Base-by-base conservation (phyloP, 768 basidiomycete species). In the Auriscalpium vulgare region DNA sequence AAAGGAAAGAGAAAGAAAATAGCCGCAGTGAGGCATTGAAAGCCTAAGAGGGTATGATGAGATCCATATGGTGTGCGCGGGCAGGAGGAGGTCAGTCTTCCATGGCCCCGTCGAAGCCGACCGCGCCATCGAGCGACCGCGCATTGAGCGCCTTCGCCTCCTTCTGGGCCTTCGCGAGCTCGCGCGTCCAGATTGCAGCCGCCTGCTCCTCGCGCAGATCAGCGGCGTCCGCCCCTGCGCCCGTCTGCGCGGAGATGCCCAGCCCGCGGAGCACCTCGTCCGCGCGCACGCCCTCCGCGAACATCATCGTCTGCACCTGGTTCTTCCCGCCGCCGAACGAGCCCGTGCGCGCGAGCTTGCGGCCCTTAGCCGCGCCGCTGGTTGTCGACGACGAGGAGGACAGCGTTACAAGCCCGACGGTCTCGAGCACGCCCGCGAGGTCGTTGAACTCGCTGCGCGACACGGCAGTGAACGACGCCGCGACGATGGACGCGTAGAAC, bases 361-460 rank as follows among this genome's bases (percentile, higher is more conserved):
- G 77, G 47, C 77, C 74, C 62, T 75, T 79, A 16, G 74, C 71
- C 0, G 79, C 74, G 8, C 77, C 72, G 4, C 70, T 59, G 19
- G 69, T 59, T 47, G 63, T 57, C 51, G 66, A 51, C 58, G 67
- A 72, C 10, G 71, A 74, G 10, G 74, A 35, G 16, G 68, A 70
- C 3, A 78, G 60, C 50, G 75, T 73, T 9, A 87, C 69, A 8
- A 89, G 72, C 2, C 90, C 91, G 8, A 80, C 76, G 4, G 85
- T 87, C 69, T 93, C 90, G 38, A 93, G 71, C 49, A 91, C 72
- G 23, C 80, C 78, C 0, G 87, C 64, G 3, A 92, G 74, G 61
- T 93, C 90, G 0, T 76, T 72, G 60, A 93, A 91, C 62, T 91
- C 89, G 65, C 80, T 87, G 9, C 87, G 77, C 10, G 85, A 87